Evolutionary conservation across 371 early-diverging fungal species (phyloP).

Genomic region (Zancudomyces culisetae): DNA sequence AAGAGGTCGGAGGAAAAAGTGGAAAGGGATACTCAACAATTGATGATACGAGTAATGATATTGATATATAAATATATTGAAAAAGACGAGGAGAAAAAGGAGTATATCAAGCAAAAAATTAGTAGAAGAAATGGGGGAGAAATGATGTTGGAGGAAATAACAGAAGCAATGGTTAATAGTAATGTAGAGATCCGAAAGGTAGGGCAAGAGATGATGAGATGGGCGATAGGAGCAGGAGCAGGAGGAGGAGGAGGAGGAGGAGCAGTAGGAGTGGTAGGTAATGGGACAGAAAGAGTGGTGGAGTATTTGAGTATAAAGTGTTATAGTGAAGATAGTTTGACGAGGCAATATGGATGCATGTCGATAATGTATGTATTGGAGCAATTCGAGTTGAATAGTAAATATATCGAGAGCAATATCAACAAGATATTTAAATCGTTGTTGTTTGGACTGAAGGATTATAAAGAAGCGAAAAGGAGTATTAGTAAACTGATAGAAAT

Average conservation of each 20-base stretch:
- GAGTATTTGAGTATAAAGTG: constrained; percentile 17
- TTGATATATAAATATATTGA: background rate
- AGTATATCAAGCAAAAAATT: background rate
- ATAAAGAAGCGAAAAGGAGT: no score
- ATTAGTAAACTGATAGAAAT: no score
- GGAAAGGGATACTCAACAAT: background rate
- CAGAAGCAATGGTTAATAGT: background rate
- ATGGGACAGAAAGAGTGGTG: no score
- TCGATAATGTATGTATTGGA: constrained; percentile 71
- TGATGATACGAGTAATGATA: background rate
- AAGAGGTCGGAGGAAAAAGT: background rate
- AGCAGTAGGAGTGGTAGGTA: no score
- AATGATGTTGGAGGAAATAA: background rate
- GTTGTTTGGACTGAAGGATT: constrained; percentile 85
- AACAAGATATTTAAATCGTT: constrained; percentile 81
- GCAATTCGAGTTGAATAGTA: constrained; percentile 57
- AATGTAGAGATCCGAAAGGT: background rate
- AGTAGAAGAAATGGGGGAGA: background rate
- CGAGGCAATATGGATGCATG: constrained; percentile 70
- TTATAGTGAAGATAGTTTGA: constrained; percentile 32
- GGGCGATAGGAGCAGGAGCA: no score
- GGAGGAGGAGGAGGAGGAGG: no score
- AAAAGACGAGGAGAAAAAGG: background rate
- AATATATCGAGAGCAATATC: constrained; percentile 84
- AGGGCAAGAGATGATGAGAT: no score